Conservation (phyloP, 192 early-diverging fungal genomes). For the Rhizophagus sp. region DNA sequence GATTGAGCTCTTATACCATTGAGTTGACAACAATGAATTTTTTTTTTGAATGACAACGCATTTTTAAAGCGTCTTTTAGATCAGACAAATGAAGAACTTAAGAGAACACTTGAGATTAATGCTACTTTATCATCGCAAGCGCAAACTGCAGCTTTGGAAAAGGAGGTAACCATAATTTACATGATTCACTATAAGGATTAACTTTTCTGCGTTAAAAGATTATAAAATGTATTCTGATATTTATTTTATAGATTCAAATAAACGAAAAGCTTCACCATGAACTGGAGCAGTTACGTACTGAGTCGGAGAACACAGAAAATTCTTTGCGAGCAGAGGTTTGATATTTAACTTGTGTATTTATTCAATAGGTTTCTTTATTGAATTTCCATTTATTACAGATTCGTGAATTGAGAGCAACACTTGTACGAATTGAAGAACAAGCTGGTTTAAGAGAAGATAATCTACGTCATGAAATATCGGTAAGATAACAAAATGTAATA, state of each 20-base stretch:
- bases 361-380: neutral
- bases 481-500: slow-evolving; percentile 9
- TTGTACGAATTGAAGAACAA: slow-evolving; percentile 34
- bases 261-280: slow-evolving; percentile 44
- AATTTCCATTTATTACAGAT: slow-evolving; percentile 18
- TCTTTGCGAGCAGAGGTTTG: slow-evolving; percentile 35
- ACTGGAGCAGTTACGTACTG: slow-evolving; percentile 30
- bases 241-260: slow-evolving; percentile 34
- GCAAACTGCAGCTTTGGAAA: slow-evolving; percentile 40
- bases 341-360: neutral
- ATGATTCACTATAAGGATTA: neutral
- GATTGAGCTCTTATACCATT: no score
- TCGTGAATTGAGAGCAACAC: slow-evolving; percentile 41
- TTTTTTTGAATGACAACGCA: neutral
- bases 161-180: slow-evolving; percentile 31
- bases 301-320: slow-evolving; percentile 35
- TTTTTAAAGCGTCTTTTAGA: neutral
- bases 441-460: slow-evolving; percentile 42
- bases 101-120: neutral
- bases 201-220: no score
- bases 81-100: neutral
- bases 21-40: neutral
- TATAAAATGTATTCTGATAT: neutral
- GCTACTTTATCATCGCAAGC: neutral
- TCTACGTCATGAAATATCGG: slow-evolving; percentile 35